A percentile compares a stretch with the other conserved stretches of the same genome.
phyloP scores from a whole-genome alignment of 495 filamentous ascomycete species.

The Talaromyces adpressus region DNA sequence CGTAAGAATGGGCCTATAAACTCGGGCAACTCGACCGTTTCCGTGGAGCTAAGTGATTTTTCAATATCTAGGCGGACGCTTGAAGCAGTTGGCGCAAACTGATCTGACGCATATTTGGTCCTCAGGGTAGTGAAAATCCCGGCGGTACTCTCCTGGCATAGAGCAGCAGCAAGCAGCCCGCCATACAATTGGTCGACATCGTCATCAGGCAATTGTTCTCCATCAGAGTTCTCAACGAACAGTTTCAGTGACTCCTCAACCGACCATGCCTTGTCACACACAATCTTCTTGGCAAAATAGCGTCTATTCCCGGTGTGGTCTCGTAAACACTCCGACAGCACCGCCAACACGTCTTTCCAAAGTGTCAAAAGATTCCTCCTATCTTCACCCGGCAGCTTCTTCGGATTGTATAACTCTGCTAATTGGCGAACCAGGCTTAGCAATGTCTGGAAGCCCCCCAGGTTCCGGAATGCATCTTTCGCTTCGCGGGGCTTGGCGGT shows the following conservation, averaged over 20 bases:
- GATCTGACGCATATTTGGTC: constrained; percentile 18
- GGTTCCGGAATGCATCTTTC: constrained; percentile 78
- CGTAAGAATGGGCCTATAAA: constrained; percentile 34
- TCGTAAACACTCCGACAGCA: constrained; percentile 68
- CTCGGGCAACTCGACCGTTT: constrained; percentile 35
- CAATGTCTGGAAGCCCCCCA: constrained; percentile 71
- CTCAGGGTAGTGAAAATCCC: constrained; percentile 30
- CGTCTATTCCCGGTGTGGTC: constrained; percentile 79
- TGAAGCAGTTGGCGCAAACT: constrained; percentile 9
- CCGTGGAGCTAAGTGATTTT: constrained; percentile 28
- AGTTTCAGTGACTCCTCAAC: constrained; percentile 60
- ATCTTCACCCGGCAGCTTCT: constrained; percentile 43
- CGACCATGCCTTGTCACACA: constrained; percentile 70
- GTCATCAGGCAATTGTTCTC: constrained; percentile 46
- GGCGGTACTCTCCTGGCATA: constrained; percentile 66
- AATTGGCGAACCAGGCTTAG: constrained; percentile 60
- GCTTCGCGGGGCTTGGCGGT: constrained; percentile 33
- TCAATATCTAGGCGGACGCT: constrained; percentile 26
- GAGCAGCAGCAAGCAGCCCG: constrained; percentile 70
- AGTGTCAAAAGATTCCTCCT: constrained; percentile 59
- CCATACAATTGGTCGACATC: constrained; percentile 75
- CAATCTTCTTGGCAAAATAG: constrained; percentile 70
- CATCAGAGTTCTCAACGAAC: constrained; percentile 48
- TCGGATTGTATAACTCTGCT: constrained; percentile 63
- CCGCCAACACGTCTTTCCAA: constrained; percentile 59